These are phyloP conservation scores for Venturia carpophila DNA, from an alignment of 2,329 filamentous ascomycete species.

Conservation along the genomic window DNA sequence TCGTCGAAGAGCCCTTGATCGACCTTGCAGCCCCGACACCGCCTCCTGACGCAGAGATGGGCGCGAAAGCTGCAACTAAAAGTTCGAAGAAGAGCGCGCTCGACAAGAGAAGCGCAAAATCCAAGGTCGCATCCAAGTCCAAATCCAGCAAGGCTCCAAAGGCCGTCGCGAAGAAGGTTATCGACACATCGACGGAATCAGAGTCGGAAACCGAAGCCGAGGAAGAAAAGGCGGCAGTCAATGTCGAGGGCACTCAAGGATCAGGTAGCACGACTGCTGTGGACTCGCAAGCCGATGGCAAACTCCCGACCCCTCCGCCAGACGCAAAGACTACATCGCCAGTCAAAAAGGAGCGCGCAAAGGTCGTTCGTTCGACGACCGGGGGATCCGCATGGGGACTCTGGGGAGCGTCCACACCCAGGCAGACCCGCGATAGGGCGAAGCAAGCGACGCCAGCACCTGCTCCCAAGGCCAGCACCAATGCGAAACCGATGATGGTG, in stretches of 20 bases:
- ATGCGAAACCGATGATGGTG: conserved; percentile 12
- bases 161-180: conserved; percentile 11
- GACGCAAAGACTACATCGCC: conserved; percentile 14
- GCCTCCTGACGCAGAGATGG: conserved; percentile 15
- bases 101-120: conserved; percentile 15
- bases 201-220: conserved; percentile 15
- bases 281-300: conserved; percentile 18
- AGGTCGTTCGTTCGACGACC: conserved; percentile 17
- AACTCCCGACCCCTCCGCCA: conserved; percentile 20
- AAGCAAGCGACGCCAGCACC: conserved; percentile 14
- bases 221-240: conserved; percentile 17
- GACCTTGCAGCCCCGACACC: conserved; percentile 12
- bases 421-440: conserved; percentile 2
- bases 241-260: conserved; percentile 17
- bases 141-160: conserved; percentile 7
- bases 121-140: conserved; percentile 15
- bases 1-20: conserved; percentile 14
- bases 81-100: conserved; percentile 10
- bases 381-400: conserved; percentile 19
- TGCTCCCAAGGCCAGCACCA: conserved; percentile 10
- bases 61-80: conserved; percentile 11
- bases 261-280: conserved; percentile 21
- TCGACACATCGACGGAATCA: conserved; percentile 3
- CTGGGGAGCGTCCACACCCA: conserved; percentile 17
- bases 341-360: conserved; percentile 19